Evolutionary conservation across 2,329 filamentous ascomycete genomes (phyloP).

Genomic region (Tolypocladium cylindrosporum): DNA sequence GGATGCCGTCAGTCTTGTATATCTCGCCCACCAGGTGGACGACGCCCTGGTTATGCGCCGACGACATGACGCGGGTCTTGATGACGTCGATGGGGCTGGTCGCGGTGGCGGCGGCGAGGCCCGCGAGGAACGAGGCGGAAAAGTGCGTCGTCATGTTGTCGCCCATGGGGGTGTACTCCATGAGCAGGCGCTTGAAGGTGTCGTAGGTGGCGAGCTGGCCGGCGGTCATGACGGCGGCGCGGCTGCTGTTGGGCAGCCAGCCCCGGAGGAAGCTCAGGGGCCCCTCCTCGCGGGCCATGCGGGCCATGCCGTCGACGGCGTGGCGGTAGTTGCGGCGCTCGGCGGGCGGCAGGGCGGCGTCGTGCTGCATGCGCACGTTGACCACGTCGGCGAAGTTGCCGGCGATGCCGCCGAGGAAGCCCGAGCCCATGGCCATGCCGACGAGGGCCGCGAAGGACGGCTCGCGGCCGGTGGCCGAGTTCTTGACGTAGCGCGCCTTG

Average conservation of each 20-base stretch:
- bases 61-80: conserved; percentile 81
- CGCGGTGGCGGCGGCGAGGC: conserved; percentile 74
- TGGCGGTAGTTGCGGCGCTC: conserved; percentile 82
- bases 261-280: conserved; percentile 68
- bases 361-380: conserved; percentile 98
- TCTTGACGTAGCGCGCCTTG: conserved; percentile 53
- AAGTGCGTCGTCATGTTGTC: conserved; percentile 73
- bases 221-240: conserved; percentile 82
- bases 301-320: conserved; percentile 73
- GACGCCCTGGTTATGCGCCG: conserved; percentile 40
- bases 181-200: conserved; percentile 62
- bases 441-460: conserved; percentile 71
- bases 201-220: conserved; percentile 80
- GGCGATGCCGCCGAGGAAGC: conserved; percentile 78
- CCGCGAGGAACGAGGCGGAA: conserved; percentile 65
- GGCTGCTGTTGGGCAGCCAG: conserved; percentile 70
- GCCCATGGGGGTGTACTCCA: conserved; percentile 54
- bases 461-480: conserved; percentile 28
- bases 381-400: conserved; percentile 94
- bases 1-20: conserved; percentile 58
- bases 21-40: conserved; percentile 54
- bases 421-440: conserved; percentile 71
- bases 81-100: conserved; percentile 82
- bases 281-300: conserved; percentile 85
- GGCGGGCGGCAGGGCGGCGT: conserved; percentile 60